Evolutionary conservation across 2,329 filamentous ascomycete species (phyloP), one percentile per base, ranked within the genome.

Genomic region (Trichoderma semiorbis): DNA sequence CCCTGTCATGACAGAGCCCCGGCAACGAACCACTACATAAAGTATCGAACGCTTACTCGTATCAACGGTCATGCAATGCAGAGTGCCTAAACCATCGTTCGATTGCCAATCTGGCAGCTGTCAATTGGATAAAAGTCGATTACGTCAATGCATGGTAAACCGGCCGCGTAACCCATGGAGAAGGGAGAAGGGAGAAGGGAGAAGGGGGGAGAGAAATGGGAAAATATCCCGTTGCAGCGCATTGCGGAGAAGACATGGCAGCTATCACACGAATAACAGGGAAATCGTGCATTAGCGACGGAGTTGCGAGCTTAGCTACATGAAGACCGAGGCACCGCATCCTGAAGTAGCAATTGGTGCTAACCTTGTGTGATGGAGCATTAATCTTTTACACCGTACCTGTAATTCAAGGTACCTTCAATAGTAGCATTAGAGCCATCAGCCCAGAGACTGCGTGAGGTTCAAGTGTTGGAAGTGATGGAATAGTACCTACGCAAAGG

Each of bases 251-350:
- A 70, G 50, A 12, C 28, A 34, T 47, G 43, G 39, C 26, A 24
- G 7, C 24, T 30, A 21, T 32, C 28, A n/a, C 50, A 28, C 30
- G 14, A 50, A 34, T 28, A 50, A 69, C 66, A 69, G 39, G 66
- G 55, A 69, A 60, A 60, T 34, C 36, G 30, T 69, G 66, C 66
- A 69, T 60, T 61, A 43, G 36, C 39, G 57, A 61, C 16, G 36
- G 53, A 50, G 64, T 30, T 18, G n/a, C 47, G 36, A 34, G 39
- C 36, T 60, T 61, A 16, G 36, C 43, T 43, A 16, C 39, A 43
- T 43, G 39, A 43, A n/a, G n/a, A n/a, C 21, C 47, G 34, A 60
- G 28, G 26, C 65, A 34, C 34, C 32, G 50, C 26, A 47, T 26
- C 24, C 18, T 47, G 14, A 28, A 5, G 34, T 60, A 26, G 39